A percentile compares a stretch with the other conserved stretches of the same genome.
Conservation (phyloP, 257 asterid genomes). For the Verbena officinalis region DNA sequence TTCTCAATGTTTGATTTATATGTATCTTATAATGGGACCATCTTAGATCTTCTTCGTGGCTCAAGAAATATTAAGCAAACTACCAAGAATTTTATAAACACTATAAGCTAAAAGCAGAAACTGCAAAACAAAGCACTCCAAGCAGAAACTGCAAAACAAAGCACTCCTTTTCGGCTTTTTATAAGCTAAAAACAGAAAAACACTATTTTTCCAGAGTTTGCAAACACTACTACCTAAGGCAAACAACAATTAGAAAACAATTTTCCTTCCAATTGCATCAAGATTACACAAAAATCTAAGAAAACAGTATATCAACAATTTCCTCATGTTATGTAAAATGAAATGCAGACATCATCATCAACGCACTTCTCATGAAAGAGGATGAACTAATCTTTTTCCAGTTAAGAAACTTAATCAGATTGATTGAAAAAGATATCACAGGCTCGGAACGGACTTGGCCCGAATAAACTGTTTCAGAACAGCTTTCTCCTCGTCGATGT, state of each 20-base stretch:
- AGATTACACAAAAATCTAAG: conserved; percentile 11
- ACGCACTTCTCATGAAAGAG: neutral
- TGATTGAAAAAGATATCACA: conserved; percentile 31
- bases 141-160: neutral
- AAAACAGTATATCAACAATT: conserved; percentile 13
- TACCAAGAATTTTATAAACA: neutral
- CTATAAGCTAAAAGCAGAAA: too few species aligned
- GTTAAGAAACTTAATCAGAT: conserved; percentile 23
- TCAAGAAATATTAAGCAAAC: conserved; percentile 38
- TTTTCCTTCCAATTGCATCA: conserved; percentile 3
- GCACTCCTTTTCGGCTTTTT: too few species aligned
- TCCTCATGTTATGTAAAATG: neutral
- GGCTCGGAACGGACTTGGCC: conserved; percentile 58
- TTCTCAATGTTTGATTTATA: conserved; percentile 8
- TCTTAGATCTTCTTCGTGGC: conserved; percentile 41
- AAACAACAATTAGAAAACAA: neutral
- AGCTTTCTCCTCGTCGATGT: conserved; percentile 88
- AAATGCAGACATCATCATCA: conserved; percentile 9
- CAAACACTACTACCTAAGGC: too few species aligned
- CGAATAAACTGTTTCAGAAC: conserved; percentile 78
- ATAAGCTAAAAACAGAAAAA: too few species aligned
- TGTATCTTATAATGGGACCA: conserved; percentile 32
- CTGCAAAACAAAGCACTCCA: neutral
- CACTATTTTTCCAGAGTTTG: too few species aligned
- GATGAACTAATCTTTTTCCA: conserved; percentile 15